Conservation (phyloP, 1,139 yeast species). For the Yamadazyma dushanensis region DNA sequence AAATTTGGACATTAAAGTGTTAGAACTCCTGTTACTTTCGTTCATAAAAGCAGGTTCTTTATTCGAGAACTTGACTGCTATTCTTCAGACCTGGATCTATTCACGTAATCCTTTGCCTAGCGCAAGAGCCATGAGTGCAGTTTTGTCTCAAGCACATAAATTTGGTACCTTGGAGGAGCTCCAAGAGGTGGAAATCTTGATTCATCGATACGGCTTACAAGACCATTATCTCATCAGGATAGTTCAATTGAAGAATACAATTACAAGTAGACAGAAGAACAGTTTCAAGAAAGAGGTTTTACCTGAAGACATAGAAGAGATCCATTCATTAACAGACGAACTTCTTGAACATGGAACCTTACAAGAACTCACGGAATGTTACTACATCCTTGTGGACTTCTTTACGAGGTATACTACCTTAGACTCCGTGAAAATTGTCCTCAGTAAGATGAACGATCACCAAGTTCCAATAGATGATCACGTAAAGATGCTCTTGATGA, state of each 20-base stretch:
- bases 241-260: conserved; percentile 25
- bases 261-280: conserved; percentile 27
- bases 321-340: conserved; percentile 20
- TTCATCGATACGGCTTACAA: conserved; percentile 21
- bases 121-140: conserved; percentile 26
- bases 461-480: conserved; percentile 18
- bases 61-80: conserved; percentile 30
- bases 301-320: conserved; percentile 24
- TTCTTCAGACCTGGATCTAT: conserved; percentile 31
- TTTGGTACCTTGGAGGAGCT: conserved; percentile 33
- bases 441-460: conserved; percentile 25
- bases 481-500: conserved; percentile 23
- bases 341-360: conserved; percentile 13
- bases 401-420: conserved; percentile 19
- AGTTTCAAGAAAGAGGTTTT: conserved; percentile 25
- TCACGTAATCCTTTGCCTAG: conserved; percentile 25
- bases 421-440: conserved; percentile 24
- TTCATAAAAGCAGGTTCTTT: conserved; percentile 31
- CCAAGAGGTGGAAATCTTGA: conserved; percentile 21
- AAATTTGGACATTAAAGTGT: conserved; percentile 23
- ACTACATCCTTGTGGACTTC: conserved; percentile 16
- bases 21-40: conserved; percentile 26
- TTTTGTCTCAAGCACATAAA: conserved; percentile 31
- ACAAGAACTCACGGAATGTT: conserved; percentile 13
- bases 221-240: conserved; percentile 25